Evolutionary conservation across 2,329 filamentous ascomycete species (phyloP).

Genomic region (Exophiala sp.): DNA sequence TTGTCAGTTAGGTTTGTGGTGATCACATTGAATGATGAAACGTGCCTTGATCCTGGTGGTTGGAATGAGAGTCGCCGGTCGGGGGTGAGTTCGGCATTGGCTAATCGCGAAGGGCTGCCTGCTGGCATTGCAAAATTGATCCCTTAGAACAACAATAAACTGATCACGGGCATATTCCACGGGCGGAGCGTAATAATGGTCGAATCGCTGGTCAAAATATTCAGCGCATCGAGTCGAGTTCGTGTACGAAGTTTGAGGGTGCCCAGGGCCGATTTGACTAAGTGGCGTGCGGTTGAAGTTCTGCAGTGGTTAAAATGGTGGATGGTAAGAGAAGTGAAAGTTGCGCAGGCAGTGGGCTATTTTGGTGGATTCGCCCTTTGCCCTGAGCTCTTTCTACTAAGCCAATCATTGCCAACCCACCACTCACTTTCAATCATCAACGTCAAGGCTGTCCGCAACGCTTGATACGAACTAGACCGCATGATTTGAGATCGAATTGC

Average conservation of each 20-base stretch:
- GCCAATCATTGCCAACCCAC: slow-evolving; percentile 19
- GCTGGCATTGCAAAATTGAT: slow-evolving; percentile 28
- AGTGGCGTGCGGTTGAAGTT: slow-evolving; percentile 30
- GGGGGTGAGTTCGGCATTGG: slow-evolving; percentile 26
- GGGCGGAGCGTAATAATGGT: slow-evolving; percentile 36
- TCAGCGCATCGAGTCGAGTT: slow-evolving; percentile 32
- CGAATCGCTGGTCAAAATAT: slow-evolving; percentile 41
- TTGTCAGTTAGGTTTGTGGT: slow-evolving; percentile 4
- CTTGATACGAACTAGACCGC: background rate
- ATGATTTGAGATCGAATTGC: slow-evolving; percentile 15
- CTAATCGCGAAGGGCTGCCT: slow-evolving; percentile 20
- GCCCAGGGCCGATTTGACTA: slow-evolving; percentile 42
- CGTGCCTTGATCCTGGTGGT: slow-evolving; percentile 19
- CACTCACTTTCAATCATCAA: slow-evolving; percentile 11
- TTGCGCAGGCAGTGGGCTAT: background rate
- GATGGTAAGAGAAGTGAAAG: slow-evolving; percentile 10
- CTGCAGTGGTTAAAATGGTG: slow-evolving; percentile 14
- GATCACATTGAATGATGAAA: slow-evolving; percentile 11
- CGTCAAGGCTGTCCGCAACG: slow-evolving; percentile 2
- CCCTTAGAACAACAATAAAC: slow-evolving; percentile 19
- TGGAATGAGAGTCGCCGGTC: slow-evolving; percentile 22
- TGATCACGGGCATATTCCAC: slow-evolving; percentile 30
- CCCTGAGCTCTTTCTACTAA: slow-evolving; percentile 3
- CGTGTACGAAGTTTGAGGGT: slow-evolving; percentile 43
- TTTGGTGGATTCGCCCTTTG: background rate